Percentiles rank a stretch among this genome's conserved stretches.
Conservation (phyloP, 768 basidiomycete species). For the Panellus pusillus region DNA sequence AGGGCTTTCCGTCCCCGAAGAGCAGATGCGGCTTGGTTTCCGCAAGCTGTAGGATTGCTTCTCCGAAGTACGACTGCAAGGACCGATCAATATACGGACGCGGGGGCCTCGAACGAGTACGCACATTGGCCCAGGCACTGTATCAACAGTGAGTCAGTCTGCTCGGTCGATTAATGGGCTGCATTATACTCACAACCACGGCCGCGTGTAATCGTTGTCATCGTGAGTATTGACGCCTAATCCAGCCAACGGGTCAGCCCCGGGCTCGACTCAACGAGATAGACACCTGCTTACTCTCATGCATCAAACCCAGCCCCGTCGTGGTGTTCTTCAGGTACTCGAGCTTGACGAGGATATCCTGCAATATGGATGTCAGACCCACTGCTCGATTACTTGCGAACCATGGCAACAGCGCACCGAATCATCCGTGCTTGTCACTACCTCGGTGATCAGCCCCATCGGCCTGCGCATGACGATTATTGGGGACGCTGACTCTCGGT, state of each 20-base stretch:
- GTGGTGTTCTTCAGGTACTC: slow-evolving; percentile 21
- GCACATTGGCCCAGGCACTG: slow-evolving; percentile 21
- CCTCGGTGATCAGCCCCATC: slow-evolving; percentile 20
- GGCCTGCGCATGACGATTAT: slow-evolving; percentile 2
- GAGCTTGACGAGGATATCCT: slow-evolving; percentile 18
- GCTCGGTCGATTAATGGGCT: not conserved
- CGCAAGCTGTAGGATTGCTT: slow-evolving; percentile 17
- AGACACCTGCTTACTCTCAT: slow-evolving; percentile 9
- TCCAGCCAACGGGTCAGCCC: not conserved
- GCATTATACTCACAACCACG: slow-evolving; percentile 15
- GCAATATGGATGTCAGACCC: not conserved
- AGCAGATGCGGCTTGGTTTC: slow-evolving; percentile 16
- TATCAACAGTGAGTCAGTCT: not conserved
- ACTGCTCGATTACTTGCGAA: not conserved
- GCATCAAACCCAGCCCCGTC: slow-evolving; percentile 18
- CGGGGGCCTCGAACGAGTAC: not conserved
- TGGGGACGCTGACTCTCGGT: not conserved
- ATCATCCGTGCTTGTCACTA: slow-evolving; percentile 14
- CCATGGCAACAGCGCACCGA: not conserved
- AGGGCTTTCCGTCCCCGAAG: slow-evolving; percentile 11
- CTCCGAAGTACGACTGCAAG: slow-evolving; percentile 18
- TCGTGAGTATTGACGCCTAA: slow-evolving; percentile 12
- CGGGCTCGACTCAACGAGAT: not conserved
- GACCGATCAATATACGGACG: not conserved
- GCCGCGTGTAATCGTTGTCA: slow-evolving; percentile 12